phyloP scores from a whole-genome alignment of 2,329 filamentous ascomycete genomes.

The Epichloe brachyelytri region DNA sequence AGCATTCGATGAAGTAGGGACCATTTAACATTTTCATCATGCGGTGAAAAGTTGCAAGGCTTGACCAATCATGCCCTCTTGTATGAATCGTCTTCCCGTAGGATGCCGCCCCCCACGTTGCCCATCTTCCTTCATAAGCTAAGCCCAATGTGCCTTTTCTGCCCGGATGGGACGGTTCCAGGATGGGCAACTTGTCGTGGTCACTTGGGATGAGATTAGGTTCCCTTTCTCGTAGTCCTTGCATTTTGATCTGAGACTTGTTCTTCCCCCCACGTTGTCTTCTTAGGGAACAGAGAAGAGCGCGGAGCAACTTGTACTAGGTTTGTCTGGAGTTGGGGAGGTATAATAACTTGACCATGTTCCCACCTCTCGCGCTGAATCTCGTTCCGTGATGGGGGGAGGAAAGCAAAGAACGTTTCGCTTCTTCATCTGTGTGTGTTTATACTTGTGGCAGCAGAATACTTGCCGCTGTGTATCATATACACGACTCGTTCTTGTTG shows the following conservation, averaged over 20 bases:
- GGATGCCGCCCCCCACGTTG: not conserved
- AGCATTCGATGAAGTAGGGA: not conserved
- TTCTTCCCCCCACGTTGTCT: too few species aligned
- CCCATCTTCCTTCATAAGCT: not conserved
- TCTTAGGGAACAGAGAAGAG: too few species aligned
- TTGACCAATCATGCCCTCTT: not conserved
- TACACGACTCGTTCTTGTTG: not conserved
- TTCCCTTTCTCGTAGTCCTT: not conserved
- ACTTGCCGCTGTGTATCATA: not conserved
- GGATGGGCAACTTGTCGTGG: slow-evolving; percentile 1
- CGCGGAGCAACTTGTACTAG: too few species aligned
- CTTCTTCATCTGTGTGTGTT: slow-evolving; percentile 14
- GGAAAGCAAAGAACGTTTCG: not conserved
- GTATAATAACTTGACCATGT: slow-evolving; percentile 1
- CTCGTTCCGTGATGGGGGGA: not conserved
- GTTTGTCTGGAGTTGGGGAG: not conserved
- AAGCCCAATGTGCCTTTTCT: not conserved
- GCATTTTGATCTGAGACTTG: not conserved
- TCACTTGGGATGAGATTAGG: not conserved
- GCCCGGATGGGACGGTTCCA: not conserved
- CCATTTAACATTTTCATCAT: not conserved
- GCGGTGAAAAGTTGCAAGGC: not conserved
- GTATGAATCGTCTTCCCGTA: not conserved
- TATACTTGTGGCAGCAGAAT: not conserved
- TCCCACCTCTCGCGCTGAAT: not conserved